Base-by-base conservation (phyloP, 148 eudicot species). In the Drosera capensis region DNA sequence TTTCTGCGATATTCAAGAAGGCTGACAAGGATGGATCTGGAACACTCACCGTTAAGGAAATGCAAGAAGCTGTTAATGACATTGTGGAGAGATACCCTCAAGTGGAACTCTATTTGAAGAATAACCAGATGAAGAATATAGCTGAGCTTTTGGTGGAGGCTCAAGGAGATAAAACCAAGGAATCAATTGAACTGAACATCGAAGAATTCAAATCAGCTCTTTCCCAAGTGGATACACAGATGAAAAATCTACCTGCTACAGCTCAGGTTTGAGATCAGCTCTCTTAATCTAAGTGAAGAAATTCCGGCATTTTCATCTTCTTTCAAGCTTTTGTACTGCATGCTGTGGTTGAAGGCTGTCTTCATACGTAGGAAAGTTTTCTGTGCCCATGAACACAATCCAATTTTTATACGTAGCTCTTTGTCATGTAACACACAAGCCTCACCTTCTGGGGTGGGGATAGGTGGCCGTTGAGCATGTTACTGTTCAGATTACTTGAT, bases 1-100 rank as follows among this genome's bases (percentile, higher is more conserved):
- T 82, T 47, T 64, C 77, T 6, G 84, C 68, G 5, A 82, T 86
- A 55, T 86, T 86, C 44, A 51, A 56, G 26, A 86, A 86, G 69
- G 97, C 94, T 12, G 86, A 88, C 72, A 75, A 73, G 68, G 94
- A 83, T 55, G 75, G 71, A 38, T 90, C 97, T 7, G 93, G 93
- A 49, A 90, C 97, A 4, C 70, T 90, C 17, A 80, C 97, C 11
- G 80, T 84, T 17, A 68, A 78, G 58, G 95, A 90, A 63, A 78
- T 90, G 68, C 87, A 84, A 63, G 97, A 80, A 71, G 81, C 74
- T 14, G 49, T 84, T 22, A 47, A 67, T 7, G 99, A 90, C 56
- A 64, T 85, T 30, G 63, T 80, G 45, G 85, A 80, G 43, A 65
- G 99, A 59, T 90, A 90, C 58, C 99, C 99, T 31, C 99, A 90